A percentile compares a stretch with the other conserved stretches of the same genome.
These are phyloP conservation scores for Sporothrix pseudoabietina DNA, from an alignment of 2,329 filamentous ascomycete genomes.

Conservation along the genomic window DNA sequence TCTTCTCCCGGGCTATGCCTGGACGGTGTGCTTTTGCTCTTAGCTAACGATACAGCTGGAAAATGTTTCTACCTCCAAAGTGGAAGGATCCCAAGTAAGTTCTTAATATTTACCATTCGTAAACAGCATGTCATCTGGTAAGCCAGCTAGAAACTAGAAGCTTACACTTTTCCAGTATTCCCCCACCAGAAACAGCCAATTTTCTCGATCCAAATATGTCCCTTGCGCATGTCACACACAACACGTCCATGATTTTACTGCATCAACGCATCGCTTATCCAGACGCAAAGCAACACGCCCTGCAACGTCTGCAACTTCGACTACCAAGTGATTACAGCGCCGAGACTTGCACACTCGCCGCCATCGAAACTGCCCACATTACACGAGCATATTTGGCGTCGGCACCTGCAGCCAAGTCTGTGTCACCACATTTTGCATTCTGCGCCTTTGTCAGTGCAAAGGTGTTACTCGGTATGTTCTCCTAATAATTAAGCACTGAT, in stretches of 20 bases:
- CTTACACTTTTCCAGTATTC: neutral
- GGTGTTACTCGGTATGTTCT: slow-evolving; percentile 1
- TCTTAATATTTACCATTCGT: too few relatives aligned
- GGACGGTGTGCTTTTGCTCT: neutral
- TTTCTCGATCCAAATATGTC: slow-evolving; percentile 13
- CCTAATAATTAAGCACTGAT: neutral
- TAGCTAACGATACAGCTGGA: neutral
- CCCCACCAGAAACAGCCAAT: slow-evolving; percentile 2
- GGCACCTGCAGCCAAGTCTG: neutral
- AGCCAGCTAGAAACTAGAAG: too few relatives aligned
- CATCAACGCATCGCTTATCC: slow-evolving; percentile 17
- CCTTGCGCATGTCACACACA: slow-evolving; percentile 12
- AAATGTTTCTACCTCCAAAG: slow-evolving; percentile 8
- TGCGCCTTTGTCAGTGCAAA: slow-evolving; percentile 17
- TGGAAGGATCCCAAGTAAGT: neutral
- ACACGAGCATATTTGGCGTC: neutral
- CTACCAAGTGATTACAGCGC: slow-evolving; percentile 12
- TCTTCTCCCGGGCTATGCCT: neutral
- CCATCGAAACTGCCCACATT: neutral
- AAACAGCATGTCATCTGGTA: too few relatives aligned
- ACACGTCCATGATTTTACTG: slow-evolving; percentile 2
- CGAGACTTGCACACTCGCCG: neutral
- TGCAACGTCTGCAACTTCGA: neutral
- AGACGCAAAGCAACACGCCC: neutral
- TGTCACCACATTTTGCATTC: slow-evolving; percentile 14